Conservation (phyloP, 1,284 basidiomycete genomes). For the Grifola frondosa region DNA sequence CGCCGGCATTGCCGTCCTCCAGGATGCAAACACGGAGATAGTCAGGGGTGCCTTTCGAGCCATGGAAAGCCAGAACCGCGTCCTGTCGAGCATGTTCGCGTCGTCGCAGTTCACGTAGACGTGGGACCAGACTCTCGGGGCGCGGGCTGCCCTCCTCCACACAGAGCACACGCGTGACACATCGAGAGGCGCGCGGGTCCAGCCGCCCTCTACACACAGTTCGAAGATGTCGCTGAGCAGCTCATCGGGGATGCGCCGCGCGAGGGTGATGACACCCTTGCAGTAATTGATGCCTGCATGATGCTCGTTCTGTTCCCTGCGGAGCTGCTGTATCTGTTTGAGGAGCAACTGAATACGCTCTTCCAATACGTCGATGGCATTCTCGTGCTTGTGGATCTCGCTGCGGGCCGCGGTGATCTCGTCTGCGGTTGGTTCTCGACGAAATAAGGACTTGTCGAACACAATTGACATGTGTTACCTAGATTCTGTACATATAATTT, state of each 20-base stretch:
- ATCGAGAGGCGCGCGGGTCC: conserved; percentile 54
- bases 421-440: conserved; percentile 28
- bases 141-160: conserved; percentile 54
- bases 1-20: conserved; percentile 14
- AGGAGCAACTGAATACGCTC: conserved; percentile 42
- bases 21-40: conserved; percentile 43
- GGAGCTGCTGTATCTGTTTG: conserved; percentile 42
- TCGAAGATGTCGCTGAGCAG: conserved; percentile 56
- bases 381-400: conserved; percentile 42
- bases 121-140: conserved; percentile 58
- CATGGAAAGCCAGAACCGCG: conserved; percentile 50
- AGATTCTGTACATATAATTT: too few relatives aligned
- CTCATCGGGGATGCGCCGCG: conserved; percentile 54
- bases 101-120: conserved; percentile 52
- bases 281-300: conserved; percentile 43
- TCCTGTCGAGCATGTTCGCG: conserved; percentile 41
- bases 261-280: conserved; percentile 53
- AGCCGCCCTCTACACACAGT: conserved; percentile 48
- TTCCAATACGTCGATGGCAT: conserved; percentile 41
- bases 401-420: conserved; percentile 31
- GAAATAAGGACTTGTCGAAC: too few relatives aligned
- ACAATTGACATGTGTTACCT: too few relatives aligned
- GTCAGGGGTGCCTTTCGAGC: conserved; percentile 41
- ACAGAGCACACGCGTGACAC: conserved; percentile 60
- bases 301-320: conserved; percentile 40